A percentile compares a stretch with the other conserved stretches of the same genome.
These are phyloP conservation scores for Malassezia sympodialis DNA, from an alignment of 1,284 basidiomycete species.

Conservation along the genomic window DNA sequence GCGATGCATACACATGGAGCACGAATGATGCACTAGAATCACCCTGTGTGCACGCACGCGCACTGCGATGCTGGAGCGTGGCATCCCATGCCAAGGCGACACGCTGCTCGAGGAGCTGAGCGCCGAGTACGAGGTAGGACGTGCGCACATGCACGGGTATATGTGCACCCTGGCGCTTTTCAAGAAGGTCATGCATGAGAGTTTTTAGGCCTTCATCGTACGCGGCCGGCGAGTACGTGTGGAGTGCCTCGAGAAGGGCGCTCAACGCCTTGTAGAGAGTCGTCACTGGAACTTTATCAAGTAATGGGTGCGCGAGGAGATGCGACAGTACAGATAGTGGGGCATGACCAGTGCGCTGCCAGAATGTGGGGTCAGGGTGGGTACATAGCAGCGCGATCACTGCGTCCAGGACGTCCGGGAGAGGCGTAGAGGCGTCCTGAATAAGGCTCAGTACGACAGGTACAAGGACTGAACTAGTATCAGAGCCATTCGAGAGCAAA, in stretches of 20 bases:
- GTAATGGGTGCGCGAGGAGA: slow-evolving; percentile 33
- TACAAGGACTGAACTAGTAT: neutral
- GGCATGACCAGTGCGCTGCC: neutral
- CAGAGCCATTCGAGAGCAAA: too few relatives aligned
- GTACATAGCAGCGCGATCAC: neutral
- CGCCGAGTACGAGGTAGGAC: neutral
- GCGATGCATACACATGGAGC: slow-evolving; percentile 31
- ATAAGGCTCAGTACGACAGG: neutral
- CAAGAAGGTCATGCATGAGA: slow-evolving; percentile 36
- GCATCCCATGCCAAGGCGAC: slow-evolving; percentile 22
- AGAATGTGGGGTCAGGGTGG: neutral
- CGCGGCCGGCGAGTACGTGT: slow-evolving; percentile 11
- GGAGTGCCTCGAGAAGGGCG: slow-evolving; percentile 29
- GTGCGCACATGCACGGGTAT: slow-evolving; percentile 14
- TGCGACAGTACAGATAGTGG: slow-evolving; percentile 23
- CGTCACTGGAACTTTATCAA: slow-evolving; percentile 10
- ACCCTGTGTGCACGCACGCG: slow-evolving; percentile 19
- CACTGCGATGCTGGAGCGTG: slow-evolving; percentile 11
- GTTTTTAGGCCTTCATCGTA: slow-evolving; percentile 34
- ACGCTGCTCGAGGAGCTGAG: slow-evolving; percentile 11
- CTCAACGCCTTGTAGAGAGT: slow-evolving; percentile 25
- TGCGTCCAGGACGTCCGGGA: neutral
- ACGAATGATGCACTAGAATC: slow-evolving; percentile 24
- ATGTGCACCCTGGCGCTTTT: slow-evolving; percentile 35
- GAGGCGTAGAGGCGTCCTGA: neutral